Conservation (phyloP, 306 rosid genomes). For the Mimosa pudica region DNA sequence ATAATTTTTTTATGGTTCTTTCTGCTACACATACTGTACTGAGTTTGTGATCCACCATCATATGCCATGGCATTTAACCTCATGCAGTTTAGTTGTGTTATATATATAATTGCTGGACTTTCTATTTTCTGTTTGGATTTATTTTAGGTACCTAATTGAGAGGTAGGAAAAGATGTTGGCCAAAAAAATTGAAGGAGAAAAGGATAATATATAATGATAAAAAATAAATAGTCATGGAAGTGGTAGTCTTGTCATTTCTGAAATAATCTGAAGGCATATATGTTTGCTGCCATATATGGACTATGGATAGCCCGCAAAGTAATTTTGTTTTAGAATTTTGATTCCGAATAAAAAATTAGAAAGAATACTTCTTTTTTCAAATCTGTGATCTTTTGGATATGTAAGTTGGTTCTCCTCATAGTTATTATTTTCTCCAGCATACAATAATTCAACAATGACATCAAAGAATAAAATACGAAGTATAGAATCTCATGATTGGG, state of each 20-base stretch:
- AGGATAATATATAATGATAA: neutral
- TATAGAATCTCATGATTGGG: constrained; percentile 14
- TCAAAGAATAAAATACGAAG: neutral
- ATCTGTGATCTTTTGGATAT: constrained; percentile 30
- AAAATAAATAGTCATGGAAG: neutral
- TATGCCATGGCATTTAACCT: neutral
- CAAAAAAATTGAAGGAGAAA: neutral
- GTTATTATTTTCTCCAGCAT: constrained; percentile 33
- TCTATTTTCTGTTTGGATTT: neutral
- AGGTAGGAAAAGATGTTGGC: constrained; percentile 1
- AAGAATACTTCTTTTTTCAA: constrained; percentile 15
- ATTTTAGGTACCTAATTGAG: neutral
- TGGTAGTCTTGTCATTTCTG: constrained; percentile 40
- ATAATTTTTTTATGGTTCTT: constrained; percentile 21
- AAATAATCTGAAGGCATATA: constrained; percentile 13
- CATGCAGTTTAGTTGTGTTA: neutral
- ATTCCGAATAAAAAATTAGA: constrained; percentile 42
- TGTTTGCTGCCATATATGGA: constrained; percentile 18
- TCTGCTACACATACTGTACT: constrained; percentile 27
- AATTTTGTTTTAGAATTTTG: neutral
- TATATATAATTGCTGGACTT: neutral
- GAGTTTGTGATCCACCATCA: constrained; percentile 1
- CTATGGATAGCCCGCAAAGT: constrained; percentile 31
- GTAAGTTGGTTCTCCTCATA: neutral
- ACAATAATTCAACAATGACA: constrained; percentile 38